Conservation (phyloP, 768 basidiomycete genomes). For the Pulveroboletus sp. region DNA sequence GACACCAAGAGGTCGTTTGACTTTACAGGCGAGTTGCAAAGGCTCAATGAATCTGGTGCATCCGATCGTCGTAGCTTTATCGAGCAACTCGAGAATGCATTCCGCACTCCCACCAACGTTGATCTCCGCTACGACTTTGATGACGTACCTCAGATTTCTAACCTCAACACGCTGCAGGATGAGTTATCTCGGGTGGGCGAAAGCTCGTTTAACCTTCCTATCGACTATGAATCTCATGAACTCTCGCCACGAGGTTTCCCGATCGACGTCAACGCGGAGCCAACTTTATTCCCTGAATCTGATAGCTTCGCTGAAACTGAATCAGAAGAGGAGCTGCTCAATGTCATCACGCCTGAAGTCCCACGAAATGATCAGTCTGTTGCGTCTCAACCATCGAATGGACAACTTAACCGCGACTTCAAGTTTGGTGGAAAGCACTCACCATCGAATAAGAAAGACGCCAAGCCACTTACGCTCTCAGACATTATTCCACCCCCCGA, state of each 20-base stretch:
- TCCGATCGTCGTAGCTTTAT: constrained; percentile 64
- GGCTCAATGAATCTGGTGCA: too few relatives aligned
- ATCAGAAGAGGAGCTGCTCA: constrained; percentile 32
- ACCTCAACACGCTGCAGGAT: constrained; percentile 16
- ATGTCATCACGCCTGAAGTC: constrained; percentile 11
- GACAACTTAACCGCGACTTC: constrained; percentile 66
- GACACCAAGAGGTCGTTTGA: constrained; percentile 48
- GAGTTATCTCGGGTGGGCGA: constrained; percentile 18
- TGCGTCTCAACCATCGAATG: constrained; percentile 50
- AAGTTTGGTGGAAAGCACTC: constrained; percentile 59
- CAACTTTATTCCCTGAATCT: background rate
- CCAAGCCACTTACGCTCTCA: constrained; percentile 48
- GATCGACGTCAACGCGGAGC: too few relatives aligned
- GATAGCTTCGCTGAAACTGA: constrained; percentile 15
- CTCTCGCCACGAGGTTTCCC: too few relatives aligned
- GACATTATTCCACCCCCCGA: constrained; percentile 71
- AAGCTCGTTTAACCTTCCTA: too few relatives aligned
- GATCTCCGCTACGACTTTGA: too few relatives aligned
- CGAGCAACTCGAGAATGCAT: constrained; percentile 40
- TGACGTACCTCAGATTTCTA: too few relatives aligned
- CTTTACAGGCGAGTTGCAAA: too few relatives aligned
- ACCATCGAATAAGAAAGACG: constrained; percentile 3
- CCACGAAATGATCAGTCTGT: constrained; percentile 29
- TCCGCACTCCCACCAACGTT: too few relatives aligned
- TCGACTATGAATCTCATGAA: too few relatives aligned